These are phyloP conservation scores for Arabidopsis arenosa DNA, from an alignment of 345 rosid genomes.

Conservation along the genomic window DNA sequence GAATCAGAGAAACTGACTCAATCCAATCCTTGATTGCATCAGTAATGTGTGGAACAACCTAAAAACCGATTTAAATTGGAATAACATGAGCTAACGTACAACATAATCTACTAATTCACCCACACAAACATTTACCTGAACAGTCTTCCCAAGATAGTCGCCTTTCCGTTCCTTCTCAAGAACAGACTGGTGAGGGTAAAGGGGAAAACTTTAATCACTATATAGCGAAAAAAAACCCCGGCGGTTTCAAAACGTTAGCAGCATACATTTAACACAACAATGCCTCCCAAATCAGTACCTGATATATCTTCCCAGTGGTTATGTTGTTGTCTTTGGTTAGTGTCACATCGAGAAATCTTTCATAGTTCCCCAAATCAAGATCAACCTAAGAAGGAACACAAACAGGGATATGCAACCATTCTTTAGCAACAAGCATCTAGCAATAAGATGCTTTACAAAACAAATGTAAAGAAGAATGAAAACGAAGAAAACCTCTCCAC, in stretches of 20 bases:
- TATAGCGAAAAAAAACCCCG: neutral
- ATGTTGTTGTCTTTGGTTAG: constrained; percentile 91
- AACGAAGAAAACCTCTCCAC: constrained; percentile 79
- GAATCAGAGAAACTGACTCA: constrained; percentile 67
- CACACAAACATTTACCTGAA: constrained; percentile 63
- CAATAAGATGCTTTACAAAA: constrained; percentile 8
- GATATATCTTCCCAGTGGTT: constrained; percentile 96
- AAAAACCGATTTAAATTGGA: constrained; percentile 26
- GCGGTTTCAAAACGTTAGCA: neutral
- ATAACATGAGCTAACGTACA: constrained; percentile 16
- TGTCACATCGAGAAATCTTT: constrained; percentile 86
- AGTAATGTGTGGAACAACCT: constrained; percentile 98
- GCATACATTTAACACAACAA: neutral
- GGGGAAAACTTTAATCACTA: constrained; percentile 18
- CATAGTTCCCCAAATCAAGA: constrained; percentile 96
- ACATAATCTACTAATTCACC: constrained; percentile 19
- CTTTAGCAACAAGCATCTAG: constrained; percentile 8
- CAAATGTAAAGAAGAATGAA: constrained; percentile 19
- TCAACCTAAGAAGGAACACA: constrained; percentile 67
- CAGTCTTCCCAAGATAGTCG: constrained; percentile 93
- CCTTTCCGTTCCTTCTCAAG: constrained; percentile 89
- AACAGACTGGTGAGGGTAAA: constrained; percentile 62
- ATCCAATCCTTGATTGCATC: constrained; percentile 96
- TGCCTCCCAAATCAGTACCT: constrained; percentile 53
- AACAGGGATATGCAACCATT: constrained; percentile 11